A percentile compares a stretch with the other conserved stretches of the same genome.
Evolutionary conservation across 805 yeast species (phyloP).

Genomic region (Blastobotrys peoriensis): DNA sequence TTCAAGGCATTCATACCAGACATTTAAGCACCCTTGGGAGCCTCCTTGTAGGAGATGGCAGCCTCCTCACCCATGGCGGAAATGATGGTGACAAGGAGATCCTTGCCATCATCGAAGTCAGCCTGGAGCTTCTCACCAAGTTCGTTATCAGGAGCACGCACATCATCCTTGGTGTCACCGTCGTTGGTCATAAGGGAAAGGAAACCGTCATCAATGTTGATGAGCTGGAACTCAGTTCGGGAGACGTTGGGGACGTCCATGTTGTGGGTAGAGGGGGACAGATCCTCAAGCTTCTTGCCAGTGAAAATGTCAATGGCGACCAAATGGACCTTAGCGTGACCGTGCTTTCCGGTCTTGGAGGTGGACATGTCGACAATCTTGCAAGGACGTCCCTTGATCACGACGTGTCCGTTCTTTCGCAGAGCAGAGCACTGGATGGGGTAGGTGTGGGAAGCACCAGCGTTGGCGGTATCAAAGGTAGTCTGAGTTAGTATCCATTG

Average conservation of each 20-base stretch:
- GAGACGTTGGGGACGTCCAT: conserved; percentile 98
- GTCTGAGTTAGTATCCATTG: conserved; percentile 52
- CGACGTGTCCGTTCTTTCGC: conserved; percentile 99
- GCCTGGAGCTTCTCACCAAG: conserved; percentile 88
- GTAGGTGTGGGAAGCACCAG: conserved; percentile 97
- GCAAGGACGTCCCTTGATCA: conserved; percentile 98
- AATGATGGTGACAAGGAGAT: conserved; percentile 91
- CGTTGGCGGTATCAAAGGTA: conserved; percentile 95
- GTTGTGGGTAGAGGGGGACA: conserved; percentile 99
- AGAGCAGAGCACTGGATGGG: conserved; percentile 99
- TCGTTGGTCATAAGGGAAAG: conserved; percentile 93
- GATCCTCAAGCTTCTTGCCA: conserved; percentile 98
- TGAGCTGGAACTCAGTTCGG: conserved; percentile 92
- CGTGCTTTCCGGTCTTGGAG: conserved; percentile 99
- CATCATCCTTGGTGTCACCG: conserved; percentile 99
- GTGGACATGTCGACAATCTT: conserved; percentile 99
- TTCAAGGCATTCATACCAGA: too few relatives aligned
- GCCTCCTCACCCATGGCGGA: conserved; percentile 99
- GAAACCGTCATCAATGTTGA: conserved; percentile 98
- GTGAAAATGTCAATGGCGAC: conserved; percentile 99
- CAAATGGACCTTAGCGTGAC: conserved; percentile 99
- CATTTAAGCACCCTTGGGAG: conserved; percentile 58
- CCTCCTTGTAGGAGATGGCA: conserved; percentile 97
- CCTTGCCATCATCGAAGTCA: conserved; percentile 98
- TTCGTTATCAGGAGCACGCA: conserved; percentile 96